phyloP scores from a whole-genome alignment of 2,329 filamentous ascomycete genomes.

The Penicillium nordicum region DNA sequence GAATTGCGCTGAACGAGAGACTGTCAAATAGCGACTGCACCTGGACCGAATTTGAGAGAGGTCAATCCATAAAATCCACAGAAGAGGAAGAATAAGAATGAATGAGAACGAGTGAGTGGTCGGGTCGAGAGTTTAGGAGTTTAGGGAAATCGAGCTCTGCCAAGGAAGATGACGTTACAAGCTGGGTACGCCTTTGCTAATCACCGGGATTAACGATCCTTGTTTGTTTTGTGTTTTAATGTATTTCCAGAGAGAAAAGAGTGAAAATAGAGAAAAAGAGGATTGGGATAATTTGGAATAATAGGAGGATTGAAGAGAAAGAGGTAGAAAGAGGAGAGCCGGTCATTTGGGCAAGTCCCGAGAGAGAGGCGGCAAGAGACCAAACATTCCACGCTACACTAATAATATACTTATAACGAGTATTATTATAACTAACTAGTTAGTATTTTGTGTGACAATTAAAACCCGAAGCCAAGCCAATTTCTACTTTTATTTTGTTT shows the following conservation, averaged over 20 bases:
- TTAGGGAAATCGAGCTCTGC: conserved; percentile 3
- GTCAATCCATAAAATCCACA: conserved; percentile 16
- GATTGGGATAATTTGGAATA: background rate
- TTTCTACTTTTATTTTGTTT: background rate
- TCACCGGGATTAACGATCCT: background rate
- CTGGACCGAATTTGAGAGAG: conserved; percentile 4
- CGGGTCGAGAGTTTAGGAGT: background rate
- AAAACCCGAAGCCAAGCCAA: background rate
- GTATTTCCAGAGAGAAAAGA: background rate
- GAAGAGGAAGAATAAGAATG: conserved; percentile 1
- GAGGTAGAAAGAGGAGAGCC: background rate
- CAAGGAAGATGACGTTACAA: conserved; percentile 8
- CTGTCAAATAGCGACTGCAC: conserved; percentile 4
- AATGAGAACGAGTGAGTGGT: conserved; percentile 3
- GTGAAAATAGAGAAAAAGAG: background rate
- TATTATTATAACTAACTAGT: background rate
- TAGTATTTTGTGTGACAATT: background rate
- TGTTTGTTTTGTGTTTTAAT: background rate
- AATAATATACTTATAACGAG: background rate
- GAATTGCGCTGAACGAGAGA: conserved; percentile 6
- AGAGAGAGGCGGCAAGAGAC: background rate
- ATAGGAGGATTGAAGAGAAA: background rate
- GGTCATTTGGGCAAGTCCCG: background rate
- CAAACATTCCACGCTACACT: background rate
- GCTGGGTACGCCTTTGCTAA: background rate